Base-by-base conservation (phyloP, 2,329 filamentous ascomycete species). In the Colletotrichum incanum region DNA sequence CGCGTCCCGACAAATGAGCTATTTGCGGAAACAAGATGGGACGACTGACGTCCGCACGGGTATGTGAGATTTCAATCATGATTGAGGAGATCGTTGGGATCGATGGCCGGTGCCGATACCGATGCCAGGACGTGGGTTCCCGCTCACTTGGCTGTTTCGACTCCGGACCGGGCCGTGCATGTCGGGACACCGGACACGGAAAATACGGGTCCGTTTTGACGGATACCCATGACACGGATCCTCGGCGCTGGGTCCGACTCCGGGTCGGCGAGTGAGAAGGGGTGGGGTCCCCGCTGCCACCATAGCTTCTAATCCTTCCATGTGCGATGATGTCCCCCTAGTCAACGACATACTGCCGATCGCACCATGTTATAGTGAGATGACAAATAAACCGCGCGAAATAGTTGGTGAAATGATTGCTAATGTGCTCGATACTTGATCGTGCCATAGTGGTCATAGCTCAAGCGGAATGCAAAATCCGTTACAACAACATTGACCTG, bases 381-480 rank as follows among this genome's bases (percentile, higher is more conserved):
- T 49, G 39, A 65, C 41, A 58, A 58, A 65, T 58, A 3, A 5
- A 20, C n/a, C 23, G 23, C 2, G 6, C 14, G 7, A 12, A 41
- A 39, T 5, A 37, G 28, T 1, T 18, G 18, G 16, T 41, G 26
- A 8, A 12, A 14, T 50, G 52, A 59, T 65, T 56, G n/a, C n/a
- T 50, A 50, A 65, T 65, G 12, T 39, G 41, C 63, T 58, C 28
- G 7, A 3, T 18, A 2, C n/a, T 12, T 34, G 20, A 20, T 20
- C 14, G 14, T 39, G 4, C 20, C 9, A 47, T 28, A 8, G 28
- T 7, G n/a, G 20, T 28, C 37, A n/a, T 26, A 47, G 63, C 39
- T 65, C 3, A 52, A 47, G 52, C 63, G 63, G 52, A 41, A 59
- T 59, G 26, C 43, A 39, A 59, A 65, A 3, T 41, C 63, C 52